These are phyloP conservation scores for Penicillium fuscoglaucum DNA, from an alignment of 2,329 filamentous ascomycete species.

Conservation along the genomic window DNA sequence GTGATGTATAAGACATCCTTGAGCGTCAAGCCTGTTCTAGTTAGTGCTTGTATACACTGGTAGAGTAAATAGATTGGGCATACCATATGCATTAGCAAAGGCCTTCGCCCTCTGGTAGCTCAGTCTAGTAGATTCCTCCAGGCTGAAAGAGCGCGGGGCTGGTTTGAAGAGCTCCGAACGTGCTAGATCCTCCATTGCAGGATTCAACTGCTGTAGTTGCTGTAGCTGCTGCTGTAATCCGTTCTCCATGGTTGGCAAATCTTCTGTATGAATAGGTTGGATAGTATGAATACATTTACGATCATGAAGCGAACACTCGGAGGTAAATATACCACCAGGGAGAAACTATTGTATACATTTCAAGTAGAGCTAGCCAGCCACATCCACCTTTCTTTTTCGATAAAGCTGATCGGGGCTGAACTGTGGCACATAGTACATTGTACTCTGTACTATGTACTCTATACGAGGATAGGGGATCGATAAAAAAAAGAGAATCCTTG, in stretches of 20 bases:
- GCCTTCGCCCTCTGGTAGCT: conserved; percentile 7
- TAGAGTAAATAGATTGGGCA: neutral
- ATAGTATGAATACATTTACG: neutral
- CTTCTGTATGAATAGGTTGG: neutral
- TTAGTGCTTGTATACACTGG: neutral
- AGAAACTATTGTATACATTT: neutral
- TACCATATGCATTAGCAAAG: conserved; percentile 5
- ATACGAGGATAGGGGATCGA: neutral
- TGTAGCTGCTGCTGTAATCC: neutral
- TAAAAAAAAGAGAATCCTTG: neutral
- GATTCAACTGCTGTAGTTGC: neutral
- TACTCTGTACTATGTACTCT: neutral
- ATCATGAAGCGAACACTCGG: neutral
- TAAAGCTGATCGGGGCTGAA: neutral
- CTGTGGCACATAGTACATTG: neutral
- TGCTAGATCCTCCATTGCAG: neutral
- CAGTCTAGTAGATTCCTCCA: neutral
- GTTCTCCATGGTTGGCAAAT: neutral
- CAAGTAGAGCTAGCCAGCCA: neutral
- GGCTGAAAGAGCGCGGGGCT: neutral
- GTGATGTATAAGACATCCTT: conserved; percentile 1
- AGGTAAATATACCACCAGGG: neutral
- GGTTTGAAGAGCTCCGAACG: neutral
- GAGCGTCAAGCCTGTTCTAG: neutral
- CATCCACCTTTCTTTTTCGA: neutral